Percentiles rank a stretch among this genome's conserved stretches.
Conservation (phyloP, 768 basidiomycete species). For the Suillus paluster region DNA sequence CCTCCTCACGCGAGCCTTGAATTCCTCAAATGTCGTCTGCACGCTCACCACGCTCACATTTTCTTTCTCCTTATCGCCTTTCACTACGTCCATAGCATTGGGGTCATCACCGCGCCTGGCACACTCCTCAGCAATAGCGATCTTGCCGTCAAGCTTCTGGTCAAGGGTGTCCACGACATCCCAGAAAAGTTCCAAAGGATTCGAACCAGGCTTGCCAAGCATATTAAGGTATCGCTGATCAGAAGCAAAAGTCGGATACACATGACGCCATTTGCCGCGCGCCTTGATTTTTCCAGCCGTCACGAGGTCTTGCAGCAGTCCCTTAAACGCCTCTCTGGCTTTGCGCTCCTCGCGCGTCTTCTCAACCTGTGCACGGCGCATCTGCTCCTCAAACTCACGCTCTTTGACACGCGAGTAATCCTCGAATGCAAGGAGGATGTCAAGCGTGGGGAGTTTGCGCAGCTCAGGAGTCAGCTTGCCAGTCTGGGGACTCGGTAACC, state of each 20-base stretch:
- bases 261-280: constrained; percentile 89
- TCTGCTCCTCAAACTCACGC: constrained; percentile 89
- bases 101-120: constrained; percentile 48
- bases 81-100: constrained; percentile 45
- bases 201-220: constrained; percentile 92
- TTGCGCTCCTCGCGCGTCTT: constrained; percentile 86
- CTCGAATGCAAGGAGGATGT: constrained; percentile 92
- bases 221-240: constrained; percentile 87
- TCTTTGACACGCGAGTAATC: constrained; percentile 91
- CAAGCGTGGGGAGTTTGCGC: constrained; percentile 83
- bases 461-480: constrained; percentile 78
- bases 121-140: constrained; percentile 65
- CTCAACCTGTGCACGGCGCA: constrained; percentile 78
- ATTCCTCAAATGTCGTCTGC: constrained; percentile 71
- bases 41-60: constrained; percentile 44
- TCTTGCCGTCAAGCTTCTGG: constrained; percentile 81
- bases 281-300: constrained; percentile 71
- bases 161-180: constrained; percentile 88
- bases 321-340: constrained; percentile 90
- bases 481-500: constrained; percentile 78
- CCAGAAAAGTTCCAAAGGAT: constrained; percentile 96
- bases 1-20: constrained; percentile 56
- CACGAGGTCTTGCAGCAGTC: constrained; percentile 75
- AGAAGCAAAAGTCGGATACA: constrained; percentile 75
- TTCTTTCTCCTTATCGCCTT: constrained; percentile 31